A percentile compares a stretch with the other conserved stretches of the same genome.
Evolutionary conservation across 495 filamentous ascomycete species (phyloP).

Genomic region (Neurospora sp.): DNA sequence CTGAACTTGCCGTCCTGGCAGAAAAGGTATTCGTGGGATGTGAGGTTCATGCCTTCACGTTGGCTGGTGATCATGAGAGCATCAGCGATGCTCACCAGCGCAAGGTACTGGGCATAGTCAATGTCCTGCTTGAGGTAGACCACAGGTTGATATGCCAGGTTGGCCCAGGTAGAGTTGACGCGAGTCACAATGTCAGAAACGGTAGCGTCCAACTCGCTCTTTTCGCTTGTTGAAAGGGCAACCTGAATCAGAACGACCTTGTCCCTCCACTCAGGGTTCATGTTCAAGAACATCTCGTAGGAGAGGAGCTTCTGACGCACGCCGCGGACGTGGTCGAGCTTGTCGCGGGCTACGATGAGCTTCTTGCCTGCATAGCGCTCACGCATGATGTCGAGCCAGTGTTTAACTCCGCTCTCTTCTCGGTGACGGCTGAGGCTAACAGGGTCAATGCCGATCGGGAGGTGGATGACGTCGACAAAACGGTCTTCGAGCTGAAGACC

Average conservation of each 20-base stretch:
- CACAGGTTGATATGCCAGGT: constrained; percentile 77
- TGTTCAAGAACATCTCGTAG: constrained; percentile 88
- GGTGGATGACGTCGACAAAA: constrained; percentile 73
- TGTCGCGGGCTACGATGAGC: constrained; percentile 84
- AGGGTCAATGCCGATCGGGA: constrained; percentile 77
- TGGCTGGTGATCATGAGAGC: constrained; percentile 86
- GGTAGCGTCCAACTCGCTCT: constrained; percentile 73
- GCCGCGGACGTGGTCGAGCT: constrained; percentile 82
- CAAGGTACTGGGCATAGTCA: constrained; percentile 79
- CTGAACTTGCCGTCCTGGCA: constrained; percentile 76
- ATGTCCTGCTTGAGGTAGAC: constrained; percentile 96
- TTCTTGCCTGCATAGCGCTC: constrained; percentile 75
- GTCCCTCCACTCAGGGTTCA: constrained; percentile 78
- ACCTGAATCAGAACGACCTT: constrained; percentile 88
- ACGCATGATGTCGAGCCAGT: constrained; percentile 68
- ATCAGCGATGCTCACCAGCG: constrained; percentile 77
- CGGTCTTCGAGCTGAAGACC: constrained; percentile 86
- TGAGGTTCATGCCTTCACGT: constrained; percentile 92
- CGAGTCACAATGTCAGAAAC: constrained; percentile 87
- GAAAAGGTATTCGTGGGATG: constrained; percentile 83
- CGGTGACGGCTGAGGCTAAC: constrained; percentile 61
- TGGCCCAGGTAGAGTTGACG: constrained; percentile 81
- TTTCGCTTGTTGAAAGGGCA: constrained; percentile 77
- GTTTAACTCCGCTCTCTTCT: constrained; percentile 57
- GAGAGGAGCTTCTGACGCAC: constrained; percentile 86